A percentile compares a stretch with the other conserved stretches of the same genome.
phyloP scores from a whole-genome alignment of 345 rosid genomes.

The Eucalyptus globulus region DNA sequence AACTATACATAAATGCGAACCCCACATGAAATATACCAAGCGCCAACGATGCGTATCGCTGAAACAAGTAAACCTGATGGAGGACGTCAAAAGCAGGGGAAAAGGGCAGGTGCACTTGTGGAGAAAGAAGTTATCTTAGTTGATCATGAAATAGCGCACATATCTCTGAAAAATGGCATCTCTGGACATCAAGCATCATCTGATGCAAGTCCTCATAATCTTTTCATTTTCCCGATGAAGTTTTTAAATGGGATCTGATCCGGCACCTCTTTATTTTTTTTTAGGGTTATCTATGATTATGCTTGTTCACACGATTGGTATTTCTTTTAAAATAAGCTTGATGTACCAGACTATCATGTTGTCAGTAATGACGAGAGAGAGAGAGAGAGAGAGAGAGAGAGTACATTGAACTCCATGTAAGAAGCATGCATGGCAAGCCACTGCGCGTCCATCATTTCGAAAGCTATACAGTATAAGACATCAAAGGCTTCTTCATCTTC shows the following conservation, averaged over 20 bases:
- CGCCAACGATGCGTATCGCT: neutral
- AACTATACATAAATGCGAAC: neutral
- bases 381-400: neutral
- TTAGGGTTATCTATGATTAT: neutral
- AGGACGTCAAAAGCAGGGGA: neutral
- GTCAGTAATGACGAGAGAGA: neutral
- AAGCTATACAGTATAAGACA: constrained; percentile 82
- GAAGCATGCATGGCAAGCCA: constrained; percentile 99
- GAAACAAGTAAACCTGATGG: neutral
- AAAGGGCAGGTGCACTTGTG: neutral
- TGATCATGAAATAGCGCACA: neutral
- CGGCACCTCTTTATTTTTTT: neutral
- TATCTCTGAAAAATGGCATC: neutral
- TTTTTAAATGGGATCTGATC: neutral
- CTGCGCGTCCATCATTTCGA: constrained; percentile 98
- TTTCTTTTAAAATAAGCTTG: neutral
- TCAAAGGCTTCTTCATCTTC: constrained; percentile 95
- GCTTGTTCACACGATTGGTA: neutral
- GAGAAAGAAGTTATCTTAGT: neutral
- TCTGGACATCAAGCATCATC: neutral
- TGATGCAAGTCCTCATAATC: neutral
- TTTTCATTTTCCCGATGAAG: neutral
- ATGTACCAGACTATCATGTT: neutral
- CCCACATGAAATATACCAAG: neutral
- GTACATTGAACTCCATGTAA: constrained; percentile 96